phyloP scores from a whole-genome alignment of 495 filamentous ascomycete genomes.

The Penicillium malachiteum region DNA sequence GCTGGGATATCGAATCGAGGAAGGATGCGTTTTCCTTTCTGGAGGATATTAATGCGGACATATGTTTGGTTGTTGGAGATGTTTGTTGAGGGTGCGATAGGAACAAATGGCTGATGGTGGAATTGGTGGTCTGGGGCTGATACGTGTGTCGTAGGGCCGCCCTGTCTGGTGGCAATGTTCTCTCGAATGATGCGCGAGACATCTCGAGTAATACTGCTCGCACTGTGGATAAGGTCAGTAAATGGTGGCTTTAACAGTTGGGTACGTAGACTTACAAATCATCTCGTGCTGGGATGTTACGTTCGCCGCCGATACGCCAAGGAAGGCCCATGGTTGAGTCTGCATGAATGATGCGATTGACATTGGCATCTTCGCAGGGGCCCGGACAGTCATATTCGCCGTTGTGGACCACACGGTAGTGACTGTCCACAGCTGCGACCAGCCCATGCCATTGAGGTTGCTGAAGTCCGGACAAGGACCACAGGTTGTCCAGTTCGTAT shows the following conservation, averaged over 20 bases:
- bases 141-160: slow-evolving; percentile 12
- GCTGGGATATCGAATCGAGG: slow-evolving; percentile 40
- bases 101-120: slow-evolving; percentile 18
- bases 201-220: slow-evolving; percentile 44
- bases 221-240: slow-evolving; percentile 30
- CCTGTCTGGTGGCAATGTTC: slow-evolving; percentile 31
- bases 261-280: slow-evolving; percentile 39
- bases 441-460: slow-evolving; percentile 45
- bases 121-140: slow-evolving; percentile 18
- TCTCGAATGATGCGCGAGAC: slow-evolving; percentile 45
- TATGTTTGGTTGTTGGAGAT: slow-evolving; percentile 20
- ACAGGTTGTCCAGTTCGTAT: slow-evolving; percentile 44
- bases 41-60: slow-evolving; percentile 42
- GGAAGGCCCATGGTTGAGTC: slow-evolving; percentile 26
- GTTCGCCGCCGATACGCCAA: slow-evolving; percentile 41
- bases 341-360: slow-evolving; percentile 38
- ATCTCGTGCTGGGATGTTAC: slow-evolving; percentile 27
- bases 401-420: slow-evolving; percentile 41
- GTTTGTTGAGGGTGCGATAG: slow-evolving; percentile 5
- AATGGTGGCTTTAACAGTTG: not conserved
- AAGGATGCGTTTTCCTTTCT: slow-evolving; percentile 41
- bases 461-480: slow-evolving; percentile 45
- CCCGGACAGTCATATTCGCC: slow-evolving; percentile 31
- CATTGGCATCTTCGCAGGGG: slow-evolving; percentile 34
- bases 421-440: slow-evolving; percentile 49